Conservation (phyloP, 805 yeast species). For the Ogataea dorogensis region DNA sequence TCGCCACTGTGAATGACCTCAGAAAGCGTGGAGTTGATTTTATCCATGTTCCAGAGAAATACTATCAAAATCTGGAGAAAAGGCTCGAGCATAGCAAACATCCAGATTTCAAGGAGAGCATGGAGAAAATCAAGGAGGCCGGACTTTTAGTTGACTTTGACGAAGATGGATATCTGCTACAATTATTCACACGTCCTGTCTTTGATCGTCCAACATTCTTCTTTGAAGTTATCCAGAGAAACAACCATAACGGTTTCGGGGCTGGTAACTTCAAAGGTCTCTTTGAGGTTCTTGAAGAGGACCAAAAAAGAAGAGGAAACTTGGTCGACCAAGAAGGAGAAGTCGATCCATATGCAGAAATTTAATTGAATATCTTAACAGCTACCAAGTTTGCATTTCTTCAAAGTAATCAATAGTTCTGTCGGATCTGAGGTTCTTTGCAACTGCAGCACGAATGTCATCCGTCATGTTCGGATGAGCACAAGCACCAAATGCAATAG, state of each 20-base stretch:
- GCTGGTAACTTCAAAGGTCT: slow-evolving; percentile 84
- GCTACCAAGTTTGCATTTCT: slow-evolving; percentile 38
- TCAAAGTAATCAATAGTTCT: slow-evolving; percentile 33
- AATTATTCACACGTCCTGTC: slow-evolving; percentile 74
- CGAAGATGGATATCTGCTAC: slow-evolving; percentile 71
- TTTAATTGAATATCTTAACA: neutral
- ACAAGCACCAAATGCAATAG: slow-evolving; percentile 49
- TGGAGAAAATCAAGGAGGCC: slow-evolving; percentile 47
- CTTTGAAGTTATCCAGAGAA: slow-evolving; percentile 76
- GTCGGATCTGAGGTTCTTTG: slow-evolving; percentile 13
- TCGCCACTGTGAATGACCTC: slow-evolving; percentile 53
- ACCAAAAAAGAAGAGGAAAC: slow-evolving; percentile 71
- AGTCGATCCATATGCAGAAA: slow-evolving; percentile 10
- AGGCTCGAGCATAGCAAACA: slow-evolving; percentile 42
- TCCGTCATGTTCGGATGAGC: slow-evolving; percentile 46
- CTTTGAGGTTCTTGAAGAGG: slow-evolving; percentile 77
- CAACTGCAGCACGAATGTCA: slow-evolving; percentile 26
- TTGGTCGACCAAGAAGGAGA: slow-evolving; percentile 29
- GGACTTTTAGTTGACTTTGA: slow-evolving; percentile 77
- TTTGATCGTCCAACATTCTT: slow-evolving; percentile 80
- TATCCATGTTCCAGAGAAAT: slow-evolving; percentile 54
- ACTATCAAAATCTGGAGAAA: slow-evolving; percentile 51
- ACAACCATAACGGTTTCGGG: slow-evolving; percentile 82
- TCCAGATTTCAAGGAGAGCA: slow-evolving; percentile 48
- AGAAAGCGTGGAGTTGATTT: slow-evolving; percentile 67